phyloP scores from a whole-genome alignment of 169 alveolate genomes.

The Plasmodium vivax region DNA sequence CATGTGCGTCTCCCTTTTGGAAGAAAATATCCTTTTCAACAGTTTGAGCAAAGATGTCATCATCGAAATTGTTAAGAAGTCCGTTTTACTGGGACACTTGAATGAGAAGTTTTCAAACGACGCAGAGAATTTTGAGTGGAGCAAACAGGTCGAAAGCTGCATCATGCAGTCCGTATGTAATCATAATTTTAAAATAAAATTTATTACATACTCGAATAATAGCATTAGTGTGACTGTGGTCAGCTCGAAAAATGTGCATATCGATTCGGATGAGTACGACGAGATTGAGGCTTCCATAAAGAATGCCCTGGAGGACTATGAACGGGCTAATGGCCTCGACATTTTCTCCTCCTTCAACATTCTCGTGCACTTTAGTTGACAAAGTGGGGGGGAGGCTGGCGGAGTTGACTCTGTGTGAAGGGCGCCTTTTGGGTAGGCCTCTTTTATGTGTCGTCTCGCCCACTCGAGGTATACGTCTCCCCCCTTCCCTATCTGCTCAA shows the following conservation, averaged over 20 bases:
- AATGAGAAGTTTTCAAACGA: constrained; percentile 63
- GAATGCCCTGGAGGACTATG: constrained; percentile 24
- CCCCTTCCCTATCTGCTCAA: background rate
- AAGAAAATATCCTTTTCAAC: constrained; percentile 11
- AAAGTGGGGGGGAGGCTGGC: background rate
- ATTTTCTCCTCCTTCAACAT: constrained; percentile 37
- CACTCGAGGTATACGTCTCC: background rate
- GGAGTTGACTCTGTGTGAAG: background rate
- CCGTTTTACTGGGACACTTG: constrained; percentile 51
- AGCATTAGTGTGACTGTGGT: constrained; percentile 38
- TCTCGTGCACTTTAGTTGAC: constrained; percentile 4
- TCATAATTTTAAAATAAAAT: constrained; percentile 17
- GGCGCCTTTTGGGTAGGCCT: background rate
- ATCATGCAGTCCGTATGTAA: constrained; percentile 15
- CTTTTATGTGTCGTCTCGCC: background rate
- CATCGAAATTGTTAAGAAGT: constrained; percentile 37
- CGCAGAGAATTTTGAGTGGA: constrained; percentile 53
- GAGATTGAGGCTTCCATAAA: constrained; percentile 41
- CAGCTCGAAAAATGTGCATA: background rate
- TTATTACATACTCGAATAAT: constrained; percentile 13
- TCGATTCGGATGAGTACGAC: constrained; percentile 36
- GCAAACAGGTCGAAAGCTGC: constrained; percentile 10
- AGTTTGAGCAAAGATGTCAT: constrained; percentile 24
- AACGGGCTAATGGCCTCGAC: constrained; percentile 21
- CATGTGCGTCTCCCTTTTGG: background rate